phyloP scores from a whole-genome alignment of 208 protist genomes.

The Trypanosoma congolense region DNA sequence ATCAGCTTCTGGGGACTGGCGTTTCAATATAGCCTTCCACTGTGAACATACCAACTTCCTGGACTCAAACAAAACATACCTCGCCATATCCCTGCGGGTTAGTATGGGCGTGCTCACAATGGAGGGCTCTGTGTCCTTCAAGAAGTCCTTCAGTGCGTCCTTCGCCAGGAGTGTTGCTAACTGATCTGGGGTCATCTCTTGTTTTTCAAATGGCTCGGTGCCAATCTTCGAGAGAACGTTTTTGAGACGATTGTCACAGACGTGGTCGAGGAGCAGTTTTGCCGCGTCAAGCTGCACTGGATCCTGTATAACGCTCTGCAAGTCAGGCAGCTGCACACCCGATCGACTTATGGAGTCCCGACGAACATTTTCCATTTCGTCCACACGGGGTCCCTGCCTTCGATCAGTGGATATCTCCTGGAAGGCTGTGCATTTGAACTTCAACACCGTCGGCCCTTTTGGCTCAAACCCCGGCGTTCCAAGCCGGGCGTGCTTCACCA shows the following conservation, averaged over 20 bases:
- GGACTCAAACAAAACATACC: slow-evolving; percentile 61
- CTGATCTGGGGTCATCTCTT: slow-evolving; percentile 49
- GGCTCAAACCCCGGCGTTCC: slow-evolving; percentile 56
- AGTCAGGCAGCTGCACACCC: slow-evolving; percentile 66
- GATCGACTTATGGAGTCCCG: slow-evolving; percentile 37
- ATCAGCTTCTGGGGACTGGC: slow-evolving; percentile 15
- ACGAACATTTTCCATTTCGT: slow-evolving; percentile 61
- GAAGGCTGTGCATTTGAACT: slow-evolving; percentile 85
- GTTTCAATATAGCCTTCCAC: slow-evolving; percentile 51
- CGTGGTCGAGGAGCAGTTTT: slow-evolving; percentile 49
- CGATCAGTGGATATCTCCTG: slow-evolving; percentile 79
- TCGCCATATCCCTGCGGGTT: slow-evolving; percentile 55
- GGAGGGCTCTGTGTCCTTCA: slow-evolving; percentile 63
- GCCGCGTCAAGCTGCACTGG: slow-evolving; percentile 32
- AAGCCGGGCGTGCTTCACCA: slow-evolving; percentile 67
- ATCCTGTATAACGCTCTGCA: slow-evolving; percentile 64
- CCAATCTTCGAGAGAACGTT: slow-evolving; percentile 83
- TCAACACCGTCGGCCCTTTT: slow-evolving; percentile 63
- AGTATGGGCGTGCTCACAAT: slow-evolving; percentile 59
- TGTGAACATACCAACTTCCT: slow-evolving; percentile 44
- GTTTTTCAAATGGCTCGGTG: slow-evolving; percentile 63
- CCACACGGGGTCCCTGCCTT: slow-evolving; percentile 60
- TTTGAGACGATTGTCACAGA: slow-evolving; percentile 79
- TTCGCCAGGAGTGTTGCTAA: slow-evolving; percentile 68
- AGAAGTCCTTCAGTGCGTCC: slow-evolving; percentile 80